Base-by-base conservation (phyloP, 2,329 filamentous ascomycete genomes). In the Ceratocystis eucalypticola region DNA sequence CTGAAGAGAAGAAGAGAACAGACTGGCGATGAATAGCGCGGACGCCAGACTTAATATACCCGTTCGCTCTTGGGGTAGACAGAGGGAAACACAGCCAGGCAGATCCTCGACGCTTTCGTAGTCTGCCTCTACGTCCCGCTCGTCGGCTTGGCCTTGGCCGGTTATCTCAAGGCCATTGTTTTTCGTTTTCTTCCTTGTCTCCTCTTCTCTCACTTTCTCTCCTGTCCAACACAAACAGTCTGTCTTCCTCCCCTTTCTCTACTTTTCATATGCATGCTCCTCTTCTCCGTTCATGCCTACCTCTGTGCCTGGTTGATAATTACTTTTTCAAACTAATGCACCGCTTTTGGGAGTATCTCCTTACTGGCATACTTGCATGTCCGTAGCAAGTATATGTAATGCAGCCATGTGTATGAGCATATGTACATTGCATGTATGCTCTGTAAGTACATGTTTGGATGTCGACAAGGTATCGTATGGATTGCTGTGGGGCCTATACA, bases 71-170 rank as follows among this genome's bases (percentile, higher is more conserved):
- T 6, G 55, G 17, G 53, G 10, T 15, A 15, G 37, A 41, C 37
- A 41, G 37, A 41, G 37, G 37, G n/a, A 22, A n/a, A 5, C 8
- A 57, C 25, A 57, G 28, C 53, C 8, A 17, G 20, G 55, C n/a
- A 33, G 55, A 59, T 59, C 28, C 55, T 59, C 55, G 55, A 30
- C 55, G 55, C 33, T 33, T 59, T 59, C 6, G 17, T 59, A n/a
- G 8, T 37, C 30, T 10, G 10, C 55, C 48, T 53, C 33, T 15
- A 33, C 12, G 17, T 59, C 55, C 28, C 17, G 55, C 55, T 20
- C n/a, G 28, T 59, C 30, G 20, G 48, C 17, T 37, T 59, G n/a
- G 2, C 55, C n/a, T 10, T 17, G 30, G 25, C 28, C n/a, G 25
- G 12, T 25, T 5, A 25, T 53, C 48, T 53, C 48, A 53, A 53